Base-by-base conservation (phyloP, 1,139 yeast genomes). In the Candida smagusa region DNA sequence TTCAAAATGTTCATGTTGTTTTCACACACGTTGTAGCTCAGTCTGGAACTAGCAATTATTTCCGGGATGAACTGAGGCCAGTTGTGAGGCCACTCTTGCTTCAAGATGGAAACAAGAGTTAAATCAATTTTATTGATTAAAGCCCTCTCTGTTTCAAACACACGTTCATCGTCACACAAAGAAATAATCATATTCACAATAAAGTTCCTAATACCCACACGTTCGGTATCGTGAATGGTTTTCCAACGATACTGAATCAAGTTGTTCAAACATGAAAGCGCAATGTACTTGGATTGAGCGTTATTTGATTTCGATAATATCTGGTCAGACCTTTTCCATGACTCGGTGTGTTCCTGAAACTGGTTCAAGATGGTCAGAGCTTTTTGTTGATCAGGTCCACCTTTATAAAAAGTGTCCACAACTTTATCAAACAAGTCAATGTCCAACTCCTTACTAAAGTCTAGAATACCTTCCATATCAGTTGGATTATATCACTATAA, bases 41-140 rank as follows among this genome's bases (percentile, higher is more conserved):
- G 80, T 46, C 88, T 79, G 37, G 95, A 84, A 47, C 95, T 83
- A 46, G 76, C 76, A 31, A 92, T 94, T 45, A 92, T 78, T 59
- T 94, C 98, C 9, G 97, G 96, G 38, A 92, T 84, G 54, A 94
- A 92, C 52, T 85, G 87, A 16, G 97, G 97, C 99, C 99, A 92
- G 58, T 89, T 86, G 50, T 83, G 89, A 29, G 99, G 99, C 99
- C 99, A 92, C 59, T 92, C 99, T 63, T 94, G 97, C 58, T 92
- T 92, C 55, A 92, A 77, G 37, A 92, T 83, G 55, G 92, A 95
- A 28, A 92, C 98, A 55, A 92, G 72, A 6, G 97, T 92, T 58
- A 92, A 74, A 64, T 92, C 96, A 52, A 92, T 90, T 61, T 94
- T 94, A 65, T 86, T 88, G 53, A 92, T 87, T 55, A 92, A 74